Conservation (phyloP, 345 rosid species). For the Citrus sp. region DNA sequence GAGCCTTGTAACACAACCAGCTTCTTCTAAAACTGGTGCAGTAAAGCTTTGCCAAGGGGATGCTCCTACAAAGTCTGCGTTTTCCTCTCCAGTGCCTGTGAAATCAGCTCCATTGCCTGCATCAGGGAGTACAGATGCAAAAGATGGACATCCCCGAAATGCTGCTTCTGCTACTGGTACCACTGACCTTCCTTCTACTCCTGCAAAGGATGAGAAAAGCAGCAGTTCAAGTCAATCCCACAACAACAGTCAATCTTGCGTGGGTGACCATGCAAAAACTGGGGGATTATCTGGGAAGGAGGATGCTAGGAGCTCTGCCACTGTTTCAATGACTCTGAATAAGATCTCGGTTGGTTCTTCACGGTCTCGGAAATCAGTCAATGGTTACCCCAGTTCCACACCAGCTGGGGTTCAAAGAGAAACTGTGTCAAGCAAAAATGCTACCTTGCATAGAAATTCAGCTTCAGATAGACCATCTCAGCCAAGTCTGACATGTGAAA, state of each 20-base stretch:
- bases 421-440: conserved; percentile 41
- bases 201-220: conserved; percentile 69
- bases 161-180: conserved; percentile 25
- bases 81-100: conserved; percentile 52
- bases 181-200: conserved; percentile 39
- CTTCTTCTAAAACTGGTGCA: conserved; percentile 57
- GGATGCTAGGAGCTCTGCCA: conserved; percentile 57
- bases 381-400: conserved; percentile 45
- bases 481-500: conserved; percentile 48
- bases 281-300: conserved; percentile 57
- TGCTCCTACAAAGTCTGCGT: conserved; percentile 37
- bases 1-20: conserved; percentile 51
- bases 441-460: conserved; percentile 43
- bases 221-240: conserved; percentile 83
- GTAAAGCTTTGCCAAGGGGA: conserved; percentile 58
- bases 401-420: conserved; percentile 44
- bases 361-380: conserved; percentile 51
- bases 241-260: conserved; percentile 69
- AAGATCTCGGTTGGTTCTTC: conserved; percentile 47
- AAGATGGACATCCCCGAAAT: conserved; percentile 55
- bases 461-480: conserved; percentile 57
- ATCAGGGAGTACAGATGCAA: conserved; percentile 33
- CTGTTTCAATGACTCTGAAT: conserved; percentile 45
- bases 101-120: conserved; percentile 51
- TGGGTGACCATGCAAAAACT: conserved; percentile 62